Evolutionary conservation across 257 asterid species (phyloP).

Genomic region (Jasminum sambac): DNA sequence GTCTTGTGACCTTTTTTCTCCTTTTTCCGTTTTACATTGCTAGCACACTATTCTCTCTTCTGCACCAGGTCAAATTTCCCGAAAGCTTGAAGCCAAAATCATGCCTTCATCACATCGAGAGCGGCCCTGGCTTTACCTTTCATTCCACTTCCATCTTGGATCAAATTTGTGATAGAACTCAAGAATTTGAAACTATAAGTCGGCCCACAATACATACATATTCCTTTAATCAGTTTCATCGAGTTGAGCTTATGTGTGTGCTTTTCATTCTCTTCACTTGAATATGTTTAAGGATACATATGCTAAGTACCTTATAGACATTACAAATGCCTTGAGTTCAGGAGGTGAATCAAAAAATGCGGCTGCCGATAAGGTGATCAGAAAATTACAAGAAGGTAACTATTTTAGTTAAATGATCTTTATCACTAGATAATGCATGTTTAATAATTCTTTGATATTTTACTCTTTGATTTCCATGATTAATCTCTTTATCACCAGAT

Average conservation of each 20-base stretch:
- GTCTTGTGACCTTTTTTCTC: neutral
- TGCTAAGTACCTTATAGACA: slow-evolving; percentile 44
- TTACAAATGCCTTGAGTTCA: slow-evolving; percentile 39
- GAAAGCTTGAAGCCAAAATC: slow-evolving; percentile 40
- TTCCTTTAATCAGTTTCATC: neutral
- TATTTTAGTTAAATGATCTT: no score
- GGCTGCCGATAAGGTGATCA: slow-evolving; percentile 52
- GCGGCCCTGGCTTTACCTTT: slow-evolving; percentile 30
- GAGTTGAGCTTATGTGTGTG: neutral
- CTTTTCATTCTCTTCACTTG: slow-evolving; percentile 14
- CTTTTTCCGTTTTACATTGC: neutral
- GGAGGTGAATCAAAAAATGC: slow-evolving; percentile 36
- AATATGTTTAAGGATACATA: slow-evolving; percentile 46
- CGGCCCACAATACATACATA: slow-evolving; percentile 34
- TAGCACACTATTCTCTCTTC: slow-evolving; percentile 6
- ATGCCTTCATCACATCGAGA: slow-evolving; percentile 75
- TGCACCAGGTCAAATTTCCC: slow-evolving; percentile 56
- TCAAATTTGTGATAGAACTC: slow-evolving; percentile 47
- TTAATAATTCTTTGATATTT: neutral
- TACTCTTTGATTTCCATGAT: neutral
- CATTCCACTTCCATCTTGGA: slow-evolving; percentile 65
- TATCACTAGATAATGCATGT: no score
- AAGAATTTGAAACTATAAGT: slow-evolving; percentile 33
- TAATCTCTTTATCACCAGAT: neutral
- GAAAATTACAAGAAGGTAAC: slow-evolving; percentile 66